Evolutionary conservation across 2,329 filamentous ascomycete species (phyloP).

Genomic region (Colletotrichum tropicicola): DNA sequence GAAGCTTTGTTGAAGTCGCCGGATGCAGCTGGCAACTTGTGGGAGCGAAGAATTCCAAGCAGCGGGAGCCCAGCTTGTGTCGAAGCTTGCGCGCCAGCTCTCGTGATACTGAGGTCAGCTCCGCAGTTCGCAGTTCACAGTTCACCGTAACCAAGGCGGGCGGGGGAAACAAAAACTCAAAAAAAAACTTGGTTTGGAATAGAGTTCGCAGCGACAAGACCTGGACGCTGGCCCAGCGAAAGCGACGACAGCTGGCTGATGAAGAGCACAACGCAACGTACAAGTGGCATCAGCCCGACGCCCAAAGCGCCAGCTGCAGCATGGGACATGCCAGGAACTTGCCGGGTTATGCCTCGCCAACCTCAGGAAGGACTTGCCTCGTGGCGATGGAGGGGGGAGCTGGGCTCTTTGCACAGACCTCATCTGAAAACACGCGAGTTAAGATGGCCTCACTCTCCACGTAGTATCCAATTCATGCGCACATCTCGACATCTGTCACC

Average conservation of each 20-base stretch:
- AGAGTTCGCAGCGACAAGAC: background rate
- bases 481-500: no score
- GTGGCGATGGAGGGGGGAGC: background rate
- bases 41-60: no score
- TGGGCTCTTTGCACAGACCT: background rate
- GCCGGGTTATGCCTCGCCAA: background rate
- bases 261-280: background rate
- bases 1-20: background rate
- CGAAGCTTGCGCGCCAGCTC: no score
- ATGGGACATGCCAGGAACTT: background rate
- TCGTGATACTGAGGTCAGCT: background rate
- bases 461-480: no score
- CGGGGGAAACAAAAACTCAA: background rate
- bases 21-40: conserved; percentile 1
- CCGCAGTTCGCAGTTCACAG: background rate
- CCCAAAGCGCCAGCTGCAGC: background rate
- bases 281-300: background rate
- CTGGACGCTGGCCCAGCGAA: background rate
- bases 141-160: background rate
- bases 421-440: no score
- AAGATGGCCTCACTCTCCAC: no score
- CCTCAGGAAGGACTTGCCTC: background rate
- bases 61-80: no score
- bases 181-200: background rate
- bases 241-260: background rate